Base-by-base conservation (phyloP, 2,329 filamentous ascomycete genomes). In the Colletotrichum plurivorum region DNA sequence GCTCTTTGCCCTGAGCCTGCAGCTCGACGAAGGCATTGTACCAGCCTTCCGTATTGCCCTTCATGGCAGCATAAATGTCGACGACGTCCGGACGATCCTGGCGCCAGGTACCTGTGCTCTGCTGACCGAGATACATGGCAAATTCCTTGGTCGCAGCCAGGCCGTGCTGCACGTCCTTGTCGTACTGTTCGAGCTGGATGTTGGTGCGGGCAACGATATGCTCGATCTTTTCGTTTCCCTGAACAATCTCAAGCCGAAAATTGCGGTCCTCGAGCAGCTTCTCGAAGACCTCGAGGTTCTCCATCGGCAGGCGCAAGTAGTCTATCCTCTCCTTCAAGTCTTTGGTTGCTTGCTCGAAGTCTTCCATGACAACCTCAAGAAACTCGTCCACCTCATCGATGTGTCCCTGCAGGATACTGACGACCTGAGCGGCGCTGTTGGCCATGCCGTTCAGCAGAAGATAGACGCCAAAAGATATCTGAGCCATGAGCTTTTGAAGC, bases 311-410 rank as follows among this genome's bases (percentile, higher is more conserved):
- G 76, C 92, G 92, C 61, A 98, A 84, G 77, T 93, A 92, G 68
- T 92, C 90, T 70, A 97, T 90, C 25, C 95, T 90, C 71, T 94
- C 92, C 63, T 89, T 88, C 71, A 98, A 90, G 77, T 98, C 96
- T 69, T 89, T 85, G 52, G 91, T 88, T 5, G 94, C 94, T 60
- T 94, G 84, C 53, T 92, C 88, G 59, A 98, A 90, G 77, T 98
- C 95, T 74, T 97, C 94, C 51, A 94, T 89, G 0, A 94, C 93
- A 18, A 93, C 90, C 78, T 97, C 94, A 41, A 98, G 84, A 76
- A 97, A 98, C 75, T 92, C 91, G 79, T 98, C 96, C 36, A 98
- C 89, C 79, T 98, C 95, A 76, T 97, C 93, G 70, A 98, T 96
- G 79, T 98, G 95, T 15, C 89, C 90, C 76, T 98, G 94, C 64